phyloP scores from a whole-genome alignment of 1,139 yeast genomes.

The Pichia inconspicua region DNA sequence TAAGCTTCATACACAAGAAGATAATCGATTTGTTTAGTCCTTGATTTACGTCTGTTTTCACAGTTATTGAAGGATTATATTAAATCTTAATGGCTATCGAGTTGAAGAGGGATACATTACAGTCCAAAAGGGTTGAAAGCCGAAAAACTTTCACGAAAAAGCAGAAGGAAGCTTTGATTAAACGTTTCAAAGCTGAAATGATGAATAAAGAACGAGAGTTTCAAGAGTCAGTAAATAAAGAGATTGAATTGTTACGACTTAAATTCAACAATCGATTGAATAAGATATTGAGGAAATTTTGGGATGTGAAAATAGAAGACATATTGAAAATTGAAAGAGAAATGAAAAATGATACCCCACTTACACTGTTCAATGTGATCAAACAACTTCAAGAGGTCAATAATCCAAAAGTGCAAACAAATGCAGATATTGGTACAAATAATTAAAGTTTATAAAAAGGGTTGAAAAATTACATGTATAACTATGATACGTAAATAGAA shows the following conservation, averaged over 20 bases:
- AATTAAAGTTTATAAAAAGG: not conserved
- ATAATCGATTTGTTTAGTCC: not conserved
- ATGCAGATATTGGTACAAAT: not conserved
- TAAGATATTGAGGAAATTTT: conserved; percentile 34
- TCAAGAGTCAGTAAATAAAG: conserved; percentile 27
- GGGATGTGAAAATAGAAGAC: conserved; percentile 35
- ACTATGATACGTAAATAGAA: not conserved
- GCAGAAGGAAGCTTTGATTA: conserved; percentile 35
- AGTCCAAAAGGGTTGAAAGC: not conserved
- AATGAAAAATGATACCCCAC: conserved; percentile 29
- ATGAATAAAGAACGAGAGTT: conserved; percentile 24
- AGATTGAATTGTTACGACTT: conserved; percentile 23
- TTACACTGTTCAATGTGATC: conserved; percentile 22
- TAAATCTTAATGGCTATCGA: not conserved
- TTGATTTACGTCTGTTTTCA: not conserved
- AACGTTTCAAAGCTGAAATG: conserved; percentile 23
- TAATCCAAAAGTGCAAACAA: conserved; percentile 6
- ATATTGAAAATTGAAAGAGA: conserved; percentile 38
- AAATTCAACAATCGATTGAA: conserved; percentile 33
- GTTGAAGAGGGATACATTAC: not conserved
- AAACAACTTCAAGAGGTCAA: conserved; percentile 33
- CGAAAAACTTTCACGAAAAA: conserved; percentile 25
- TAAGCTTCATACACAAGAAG: not conserved
- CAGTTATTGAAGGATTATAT: no score
- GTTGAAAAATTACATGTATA: not conserved